Conservation (phyloP, 2,329 filamentous ascomycete species). For the Curvularia sp. region DNA sequence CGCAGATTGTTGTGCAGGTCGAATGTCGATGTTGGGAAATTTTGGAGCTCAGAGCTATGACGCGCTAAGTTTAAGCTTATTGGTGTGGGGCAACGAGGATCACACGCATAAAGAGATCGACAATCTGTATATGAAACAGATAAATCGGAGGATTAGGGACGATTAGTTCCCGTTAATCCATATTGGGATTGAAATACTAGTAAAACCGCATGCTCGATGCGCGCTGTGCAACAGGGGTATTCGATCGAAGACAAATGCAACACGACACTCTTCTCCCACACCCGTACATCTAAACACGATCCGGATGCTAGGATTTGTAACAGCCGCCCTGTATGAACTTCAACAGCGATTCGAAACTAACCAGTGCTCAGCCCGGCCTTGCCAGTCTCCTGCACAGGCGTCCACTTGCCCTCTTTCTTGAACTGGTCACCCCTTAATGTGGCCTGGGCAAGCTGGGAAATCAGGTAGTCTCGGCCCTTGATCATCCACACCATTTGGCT, state of each 20-base stretch:
- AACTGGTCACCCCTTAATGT: conserved; percentile 42
- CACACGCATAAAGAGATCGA: conserved; percentile 2
- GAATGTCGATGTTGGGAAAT: conserved; percentile 26
- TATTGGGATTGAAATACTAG: neutral
- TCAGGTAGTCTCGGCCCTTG: conserved; percentile 55
- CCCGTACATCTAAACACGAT: neutral
- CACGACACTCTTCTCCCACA: neutral
- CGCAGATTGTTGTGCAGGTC: neutral
- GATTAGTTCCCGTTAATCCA: neutral
- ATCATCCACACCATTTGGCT: conserved; percentile 53
- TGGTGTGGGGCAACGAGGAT: conserved; percentile 16
- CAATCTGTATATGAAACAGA: neutral
- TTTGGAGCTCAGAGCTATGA: conserved; percentile 37
- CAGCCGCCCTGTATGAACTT: neutral
- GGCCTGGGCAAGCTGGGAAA: conserved; percentile 32
- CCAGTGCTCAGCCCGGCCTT: conserved; percentile 35
- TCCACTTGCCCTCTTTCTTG: conserved; percentile 49
- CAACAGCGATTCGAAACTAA: neutral
- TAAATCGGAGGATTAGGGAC: neutral
- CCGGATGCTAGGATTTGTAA: neutral
- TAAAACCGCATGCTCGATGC: conserved; percentile 1
- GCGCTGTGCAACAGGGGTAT: conserved; percentile 6
- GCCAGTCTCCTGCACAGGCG: conserved; percentile 32
- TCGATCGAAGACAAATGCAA: conserved; percentile 5
- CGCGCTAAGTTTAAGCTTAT: conserved; percentile 31